Base-by-base conservation (phyloP, 208 protist species). In the Acanthamoeba triangularis region DNA sequence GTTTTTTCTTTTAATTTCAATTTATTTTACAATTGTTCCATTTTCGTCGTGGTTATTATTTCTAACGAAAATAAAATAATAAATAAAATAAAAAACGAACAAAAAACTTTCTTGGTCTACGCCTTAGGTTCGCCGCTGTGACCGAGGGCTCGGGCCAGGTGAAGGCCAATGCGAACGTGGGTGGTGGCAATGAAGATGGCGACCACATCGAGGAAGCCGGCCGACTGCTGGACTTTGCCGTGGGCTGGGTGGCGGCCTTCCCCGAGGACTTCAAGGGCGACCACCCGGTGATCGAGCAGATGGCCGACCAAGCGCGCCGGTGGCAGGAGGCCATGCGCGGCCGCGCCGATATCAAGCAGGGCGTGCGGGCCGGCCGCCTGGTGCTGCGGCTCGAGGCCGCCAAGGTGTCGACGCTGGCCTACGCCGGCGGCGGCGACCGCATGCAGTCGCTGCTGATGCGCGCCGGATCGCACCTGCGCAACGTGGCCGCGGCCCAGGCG, bases 241-340 rank as follows among this genome's bases (percentile, higher is more conserved):
- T 78, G 69, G 37, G n/a, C 33, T 78, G 69, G 69, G 37, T 78
- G 16, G 30, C 33, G 33, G 69, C 69, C 69, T 78, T 47, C 37
- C 69, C 69, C 69, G 69, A 78, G 69, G 69, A 78, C 69, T 78
- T 78, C n/a, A 41, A 6, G 69, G 30, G n/a, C 69, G 69, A 78
- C 33, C 30, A 41, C 69, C 69, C 69, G n/a, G 69, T n/a, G 20
- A n/a, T 41, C 16, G 30, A 44, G 30, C 69, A 8, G 23, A 78
- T 78, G 69, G 8, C 69, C 69, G 33, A 44, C 30, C 37, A 47
- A 30, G 69, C 37, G 11, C 30, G 30, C 30, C 23, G 7, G 30
- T 78, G 69, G 69, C 69, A 44, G 69, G 69, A 78, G 59, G 59
- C 69, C 69, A 41, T 78, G 30, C 23, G n/a, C 5, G 69, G 23